phyloP scores from a whole-genome alignment of 164 flowering plant genomes.

The Berberis thunbergii region DNA sequence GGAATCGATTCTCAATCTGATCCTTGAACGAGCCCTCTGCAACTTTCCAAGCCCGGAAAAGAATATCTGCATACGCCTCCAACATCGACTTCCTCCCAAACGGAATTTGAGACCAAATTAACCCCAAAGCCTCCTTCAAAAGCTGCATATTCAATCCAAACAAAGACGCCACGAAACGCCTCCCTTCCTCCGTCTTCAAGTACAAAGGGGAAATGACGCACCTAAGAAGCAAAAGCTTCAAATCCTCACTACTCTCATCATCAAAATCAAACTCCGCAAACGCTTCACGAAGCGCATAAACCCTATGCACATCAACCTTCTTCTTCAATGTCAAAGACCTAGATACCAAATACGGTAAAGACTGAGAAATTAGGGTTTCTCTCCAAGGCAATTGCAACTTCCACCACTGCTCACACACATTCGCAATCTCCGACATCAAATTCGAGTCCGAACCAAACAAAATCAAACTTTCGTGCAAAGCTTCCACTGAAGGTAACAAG shows the following conservation, averaged over 20 bases:
- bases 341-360: constrained; percentile 66
- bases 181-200: constrained; percentile 83
- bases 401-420: constrained; percentile 91
- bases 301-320: constrained; percentile 75
- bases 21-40: constrained; percentile 33
- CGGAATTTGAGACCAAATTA: constrained; percentile 77
- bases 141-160: constrained; percentile 68
- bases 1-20: constrained; percentile 62
- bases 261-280: constrained; percentile 75
- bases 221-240: constrained; percentile 67
- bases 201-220: constrained; percentile 75
- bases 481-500: constrained; percentile 41
- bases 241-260: constrained; percentile 91
- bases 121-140: constrained; percentile 63
- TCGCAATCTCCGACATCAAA: constrained; percentile 45
- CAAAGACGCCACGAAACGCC: constrained; percentile 54
- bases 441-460: constrained; percentile 55
- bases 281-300: constrained; percentile 67
- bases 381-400: constrained; percentile 48
- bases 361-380: constrained; percentile 71
- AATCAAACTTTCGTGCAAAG: constrained; percentile 61
- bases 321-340: constrained; percentile 54
- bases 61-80: constrained; percentile 77
- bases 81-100: constrained; percentile 79
- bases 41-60: constrained; percentile 76